Conservation (phyloP, 306 rosid species). For the Luffa acutangula region DNA sequence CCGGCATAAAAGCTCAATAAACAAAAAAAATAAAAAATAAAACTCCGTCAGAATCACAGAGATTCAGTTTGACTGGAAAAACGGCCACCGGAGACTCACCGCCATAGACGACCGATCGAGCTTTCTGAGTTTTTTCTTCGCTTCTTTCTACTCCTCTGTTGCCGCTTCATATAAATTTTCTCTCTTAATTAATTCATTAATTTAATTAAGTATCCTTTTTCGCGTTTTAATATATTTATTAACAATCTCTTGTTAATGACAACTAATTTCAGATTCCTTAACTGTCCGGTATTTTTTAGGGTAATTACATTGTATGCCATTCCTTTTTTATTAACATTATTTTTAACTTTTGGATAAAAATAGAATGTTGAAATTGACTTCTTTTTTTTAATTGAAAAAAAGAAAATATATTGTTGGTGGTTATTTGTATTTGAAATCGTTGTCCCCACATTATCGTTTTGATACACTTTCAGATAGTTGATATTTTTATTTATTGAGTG, state of each 20-base stretch:
- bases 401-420: neutral
- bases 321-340: neutral
- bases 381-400: neutral
- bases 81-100: neutral
- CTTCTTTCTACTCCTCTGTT: neutral
- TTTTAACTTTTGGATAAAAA: neutral
- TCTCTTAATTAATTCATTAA: neutral
- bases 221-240: neutral
- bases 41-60: neutral
- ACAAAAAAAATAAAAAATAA: neutral
- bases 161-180: neutral
- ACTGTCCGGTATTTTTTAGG: neutral
- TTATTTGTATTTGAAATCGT: neutral
- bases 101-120: slow-evolving; percentile 6
- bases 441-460: neutral
- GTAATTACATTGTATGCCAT: neutral
- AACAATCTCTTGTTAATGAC: neutral
- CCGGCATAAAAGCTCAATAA: neutral
- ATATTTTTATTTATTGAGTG: neutral
- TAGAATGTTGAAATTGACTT: neutral
- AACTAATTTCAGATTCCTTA: neutral
- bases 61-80: neutral
- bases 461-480: neutral
- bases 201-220: neutral
- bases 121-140: neutral